Percentiles rank a stretch among this genome's conserved stretches.
These are phyloP conservation scores for Candida ortonii DNA, from an alignment of 805 yeast genomes.

Conservation along the genomic window DNA sequence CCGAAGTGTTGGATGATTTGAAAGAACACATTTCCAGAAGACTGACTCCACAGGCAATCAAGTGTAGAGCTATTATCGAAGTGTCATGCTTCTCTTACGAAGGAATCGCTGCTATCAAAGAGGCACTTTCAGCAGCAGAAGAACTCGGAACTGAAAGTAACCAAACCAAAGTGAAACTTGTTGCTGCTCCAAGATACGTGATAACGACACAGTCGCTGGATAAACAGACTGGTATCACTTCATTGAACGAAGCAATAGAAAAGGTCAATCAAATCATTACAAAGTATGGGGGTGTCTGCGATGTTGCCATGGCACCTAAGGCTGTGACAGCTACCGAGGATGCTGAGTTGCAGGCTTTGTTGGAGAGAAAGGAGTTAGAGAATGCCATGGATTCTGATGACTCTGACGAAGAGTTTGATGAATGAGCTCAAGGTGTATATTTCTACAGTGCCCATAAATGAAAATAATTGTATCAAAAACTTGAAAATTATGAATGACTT, in stretches of 20 bases:
- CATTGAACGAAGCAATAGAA: conserved; percentile 75
- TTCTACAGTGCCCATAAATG: conserved; percentile 7
- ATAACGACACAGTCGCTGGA: conserved; percentile 90
- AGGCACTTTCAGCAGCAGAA: conserved; percentile 86
- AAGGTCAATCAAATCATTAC: conserved; percentile 69
- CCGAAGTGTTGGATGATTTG: conserved; percentile 78
- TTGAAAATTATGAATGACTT: too few species aligned
- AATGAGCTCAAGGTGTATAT: conserved; percentile 10
- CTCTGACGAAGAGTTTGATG: conserved; percentile 32
- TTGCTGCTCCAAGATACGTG: conserved; percentile 96
- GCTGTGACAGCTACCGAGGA: conserved; percentile 98
- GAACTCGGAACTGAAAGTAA: conserved; percentile 74
- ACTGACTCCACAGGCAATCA: conserved; percentile 96
- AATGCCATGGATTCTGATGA: conserved; percentile 80
- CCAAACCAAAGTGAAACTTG: conserved; percentile 90
- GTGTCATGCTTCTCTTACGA: conserved; percentile 96
- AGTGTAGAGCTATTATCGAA: conserved; percentile 97
- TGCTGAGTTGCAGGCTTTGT: conserved; percentile 92
- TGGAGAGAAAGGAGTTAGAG: conserved; percentile 90
- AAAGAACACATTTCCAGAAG: conserved; percentile 86
- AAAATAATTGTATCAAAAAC: too few species aligned
- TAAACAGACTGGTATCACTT: conserved; percentile 81
- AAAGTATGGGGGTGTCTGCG: conserved; percentile 78
- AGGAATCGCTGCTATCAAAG: conserved; percentile 95
- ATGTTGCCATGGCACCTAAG: conserved; percentile 96